phyloP scores from a whole-genome alignment of 306 rosid species.

The Cucumis cinereus region DNA sequence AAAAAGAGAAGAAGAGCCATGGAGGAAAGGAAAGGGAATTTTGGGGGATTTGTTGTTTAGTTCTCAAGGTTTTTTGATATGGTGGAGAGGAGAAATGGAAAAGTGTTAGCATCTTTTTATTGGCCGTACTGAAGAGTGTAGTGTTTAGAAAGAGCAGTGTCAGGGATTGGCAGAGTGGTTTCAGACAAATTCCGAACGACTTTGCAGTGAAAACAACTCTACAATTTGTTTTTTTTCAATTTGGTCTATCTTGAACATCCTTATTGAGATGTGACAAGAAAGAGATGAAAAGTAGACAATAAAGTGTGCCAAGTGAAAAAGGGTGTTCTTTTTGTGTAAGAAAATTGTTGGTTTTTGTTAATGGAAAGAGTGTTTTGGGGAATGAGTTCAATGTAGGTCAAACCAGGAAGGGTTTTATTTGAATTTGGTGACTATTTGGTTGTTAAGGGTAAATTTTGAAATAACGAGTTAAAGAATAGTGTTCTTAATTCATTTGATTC shows the following conservation, averaged over 20 bases:
- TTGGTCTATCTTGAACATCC: background rate
- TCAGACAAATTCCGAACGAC: background rate
- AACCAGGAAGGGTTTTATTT: too few species aligned
- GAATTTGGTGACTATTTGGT: too few species aligned
- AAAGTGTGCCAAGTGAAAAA: background rate
- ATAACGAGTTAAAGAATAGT: too few species aligned
- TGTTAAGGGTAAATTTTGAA: too few species aligned
- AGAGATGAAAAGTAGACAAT: background rate
- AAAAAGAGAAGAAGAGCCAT: constrained; percentile 29
- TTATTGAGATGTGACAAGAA: background rate
- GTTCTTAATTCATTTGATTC: too few species aligned
- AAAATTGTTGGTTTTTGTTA: too few species aligned
- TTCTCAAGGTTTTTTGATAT: background rate
- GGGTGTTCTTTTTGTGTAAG: background rate
- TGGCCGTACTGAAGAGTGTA: background rate
- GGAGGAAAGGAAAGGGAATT: background rate
- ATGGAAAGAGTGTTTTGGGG: too few species aligned
- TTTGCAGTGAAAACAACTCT: background rate
- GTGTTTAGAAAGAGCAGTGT: background rate
- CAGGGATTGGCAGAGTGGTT: background rate
- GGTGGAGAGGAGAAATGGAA: too few species aligned
- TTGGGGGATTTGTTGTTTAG: background rate
- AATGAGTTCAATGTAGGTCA: too few species aligned
- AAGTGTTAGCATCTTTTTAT: background rate
- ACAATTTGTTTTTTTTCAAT: background rate